A percentile compares a stretch with the other conserved stretches of the same genome.
Evolutionary conservation across 208 protist species (phyloP).

Genomic region (Leishmania tropica): DNA sequence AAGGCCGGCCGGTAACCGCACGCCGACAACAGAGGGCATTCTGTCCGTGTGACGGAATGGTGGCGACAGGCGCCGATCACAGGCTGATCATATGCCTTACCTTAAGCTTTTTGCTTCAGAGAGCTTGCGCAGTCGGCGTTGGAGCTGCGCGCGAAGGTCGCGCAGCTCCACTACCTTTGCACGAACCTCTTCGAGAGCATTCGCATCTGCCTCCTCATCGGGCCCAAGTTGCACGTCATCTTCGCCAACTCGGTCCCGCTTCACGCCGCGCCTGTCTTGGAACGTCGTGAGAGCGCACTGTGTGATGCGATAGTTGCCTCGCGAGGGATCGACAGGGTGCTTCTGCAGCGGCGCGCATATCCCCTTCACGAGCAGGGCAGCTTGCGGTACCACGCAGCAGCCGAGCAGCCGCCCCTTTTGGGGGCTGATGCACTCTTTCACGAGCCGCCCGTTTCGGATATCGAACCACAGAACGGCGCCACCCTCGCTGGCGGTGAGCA

Average conservation of each 20-base stretch:
- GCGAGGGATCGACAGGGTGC: conserved; percentile 53
- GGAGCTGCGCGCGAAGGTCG: conserved; percentile 26
- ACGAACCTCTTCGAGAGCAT: conserved; percentile 10
- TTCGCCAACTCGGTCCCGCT: conserved; percentile 4
- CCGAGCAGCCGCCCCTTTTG: conserved; percentile 47
- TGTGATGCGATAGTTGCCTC: conserved; percentile 27
- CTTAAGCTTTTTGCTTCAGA: neutral
- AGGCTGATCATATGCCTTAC: neutral
- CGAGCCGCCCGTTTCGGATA: conserved; percentile 28
- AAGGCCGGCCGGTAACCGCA: neutral
- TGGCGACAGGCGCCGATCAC: neutral
- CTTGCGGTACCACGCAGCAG: conserved; percentile 35
- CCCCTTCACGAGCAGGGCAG: conserved; percentile 18
- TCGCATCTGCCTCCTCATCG: neutral
- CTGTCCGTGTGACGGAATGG: neutral
- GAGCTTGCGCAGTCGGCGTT: conserved; percentile 18
- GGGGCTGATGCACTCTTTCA: conserved; percentile 46
- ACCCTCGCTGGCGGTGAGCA: conserved; percentile 53
- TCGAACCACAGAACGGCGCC: conserved; percentile 71
- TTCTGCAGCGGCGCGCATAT: conserved; percentile 46
- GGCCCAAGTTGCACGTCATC: neutral
- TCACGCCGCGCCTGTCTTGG: neutral
- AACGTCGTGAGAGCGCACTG: conserved; percentile 10
- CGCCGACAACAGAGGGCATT: neutral
- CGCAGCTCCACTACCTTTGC: conserved; percentile 43